phyloP scores from a whole-genome alignment of 2,329 filamentous ascomycete species.

The Pezicula neosporulosa region DNA sequence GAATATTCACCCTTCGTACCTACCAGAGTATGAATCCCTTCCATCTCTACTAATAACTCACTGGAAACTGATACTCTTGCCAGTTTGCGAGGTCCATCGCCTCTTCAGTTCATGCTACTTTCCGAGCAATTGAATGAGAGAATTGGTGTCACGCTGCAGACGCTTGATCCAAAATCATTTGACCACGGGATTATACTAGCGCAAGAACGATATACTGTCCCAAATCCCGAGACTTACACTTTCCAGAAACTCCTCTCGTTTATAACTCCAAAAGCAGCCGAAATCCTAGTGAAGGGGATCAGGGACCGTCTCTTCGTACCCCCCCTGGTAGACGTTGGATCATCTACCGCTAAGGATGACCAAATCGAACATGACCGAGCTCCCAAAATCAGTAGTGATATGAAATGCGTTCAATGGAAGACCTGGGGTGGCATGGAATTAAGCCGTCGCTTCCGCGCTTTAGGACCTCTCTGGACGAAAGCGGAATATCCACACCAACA shows the following conservation, averaged over 20 bases:
- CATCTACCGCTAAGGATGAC: neutral
- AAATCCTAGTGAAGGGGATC: slow-evolving; percentile 67
- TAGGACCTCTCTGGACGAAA: slow-evolving; percentile 65
- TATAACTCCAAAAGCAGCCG: slow-evolving; percentile 62
- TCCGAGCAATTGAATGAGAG: slow-evolving; percentile 39
- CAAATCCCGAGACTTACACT: slow-evolving; percentile 41
- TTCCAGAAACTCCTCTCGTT: slow-evolving; percentile 46
- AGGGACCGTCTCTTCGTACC: slow-evolving; percentile 60
- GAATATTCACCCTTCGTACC: slow-evolving; percentile 88
- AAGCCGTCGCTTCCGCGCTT: slow-evolving; percentile 49
- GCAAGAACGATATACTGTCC: slow-evolving; percentile 61
- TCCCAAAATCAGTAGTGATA: slow-evolving; percentile 66
- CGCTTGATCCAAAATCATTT: slow-evolving; percentile 71
- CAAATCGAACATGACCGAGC: slow-evolving; percentile 48
- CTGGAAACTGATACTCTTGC: neutral
- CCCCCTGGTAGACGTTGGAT: slow-evolving; percentile 42
- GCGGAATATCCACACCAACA: slow-evolving; percentile 16
- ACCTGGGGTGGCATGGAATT: slow-evolving; percentile 53
- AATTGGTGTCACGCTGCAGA: slow-evolving; percentile 84
- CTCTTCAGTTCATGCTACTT: slow-evolving; percentile 81
- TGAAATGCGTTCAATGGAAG: slow-evolving; percentile 60
- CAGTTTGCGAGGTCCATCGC: slow-evolving; percentile 80
- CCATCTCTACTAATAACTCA: neutral
- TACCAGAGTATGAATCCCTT: slow-evolving; percentile 64
- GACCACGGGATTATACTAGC: slow-evolving; percentile 75